Conservation (phyloP, 768 basidiomycete genomes). For the Exsudoporus frostii region DNA sequence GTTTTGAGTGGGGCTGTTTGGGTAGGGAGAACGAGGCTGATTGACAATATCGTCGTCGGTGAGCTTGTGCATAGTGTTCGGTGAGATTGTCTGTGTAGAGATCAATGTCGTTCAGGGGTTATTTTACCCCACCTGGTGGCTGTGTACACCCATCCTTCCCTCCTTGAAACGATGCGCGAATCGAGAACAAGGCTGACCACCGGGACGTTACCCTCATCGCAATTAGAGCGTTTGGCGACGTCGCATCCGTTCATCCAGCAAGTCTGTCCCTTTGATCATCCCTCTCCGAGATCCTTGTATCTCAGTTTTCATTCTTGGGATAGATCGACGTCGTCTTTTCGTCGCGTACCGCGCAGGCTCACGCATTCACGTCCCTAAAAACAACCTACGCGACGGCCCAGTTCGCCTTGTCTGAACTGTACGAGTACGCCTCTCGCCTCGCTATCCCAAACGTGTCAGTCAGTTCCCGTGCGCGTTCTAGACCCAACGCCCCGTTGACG, state of each 20-base stretch:
- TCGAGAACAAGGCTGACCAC: conserved; percentile 19
- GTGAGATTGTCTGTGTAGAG: neutral
- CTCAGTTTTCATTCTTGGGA: conserved; percentile 6
- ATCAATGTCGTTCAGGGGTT: neutral
- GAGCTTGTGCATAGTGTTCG: conserved; percentile 26
- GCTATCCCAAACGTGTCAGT: conserved; percentile 14
- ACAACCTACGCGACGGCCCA: conserved; percentile 45
- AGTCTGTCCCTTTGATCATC: conserved; percentile 31
- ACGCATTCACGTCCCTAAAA: conserved; percentile 39
- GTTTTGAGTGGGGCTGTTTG: conserved; percentile 86
- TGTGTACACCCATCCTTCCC: conserved; percentile 2
- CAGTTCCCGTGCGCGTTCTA: neutral
- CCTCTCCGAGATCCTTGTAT: neutral
- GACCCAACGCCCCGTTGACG: neutral
- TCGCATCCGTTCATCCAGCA: conserved; percentile 55
- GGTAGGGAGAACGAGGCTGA: conserved; percentile 83
- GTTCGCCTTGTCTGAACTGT: conserved; percentile 43
- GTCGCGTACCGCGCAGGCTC: conserved; percentile 37
- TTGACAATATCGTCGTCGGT: conserved; percentile 88
- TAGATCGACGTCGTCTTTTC: conserved; percentile 68
- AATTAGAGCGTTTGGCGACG: conserved; percentile 34
- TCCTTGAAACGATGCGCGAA: conserved; percentile 5
- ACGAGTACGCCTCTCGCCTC: conserved; percentile 35
- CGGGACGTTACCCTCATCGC: conserved; percentile 24
- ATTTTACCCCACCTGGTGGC: conserved; percentile 8